phyloP scores from a whole-genome alignment of 2,329 filamentous ascomycete species.

The Lecanicillium sp. region DNA sequence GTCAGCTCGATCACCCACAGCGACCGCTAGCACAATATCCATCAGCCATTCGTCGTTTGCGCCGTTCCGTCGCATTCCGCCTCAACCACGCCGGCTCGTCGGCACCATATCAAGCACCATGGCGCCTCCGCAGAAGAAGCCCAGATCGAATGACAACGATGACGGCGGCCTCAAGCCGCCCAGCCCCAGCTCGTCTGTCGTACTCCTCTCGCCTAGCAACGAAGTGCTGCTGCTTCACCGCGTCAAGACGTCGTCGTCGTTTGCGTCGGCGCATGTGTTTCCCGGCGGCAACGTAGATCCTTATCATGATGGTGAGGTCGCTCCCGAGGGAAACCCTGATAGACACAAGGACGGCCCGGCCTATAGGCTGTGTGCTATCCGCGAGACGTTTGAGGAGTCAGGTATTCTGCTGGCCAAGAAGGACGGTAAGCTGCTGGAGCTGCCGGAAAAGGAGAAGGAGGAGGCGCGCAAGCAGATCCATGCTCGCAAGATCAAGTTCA shows the following conservation, averaged over 20 bases:
- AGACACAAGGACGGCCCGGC: conserved; percentile 63
- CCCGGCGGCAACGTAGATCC: conserved; percentile 79
- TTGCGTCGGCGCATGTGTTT: conserved; percentile 90
- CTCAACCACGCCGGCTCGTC: conserved; percentile 1
- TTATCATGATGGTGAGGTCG: conserved; percentile 62
- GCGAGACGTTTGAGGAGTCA: conserved; percentile 93
- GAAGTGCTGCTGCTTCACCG: conserved; percentile 83
- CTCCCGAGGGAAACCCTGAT: conserved; percentile 34
- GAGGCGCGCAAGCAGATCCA: conserved; percentile 63
- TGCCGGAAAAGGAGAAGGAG: conserved; percentile 54
- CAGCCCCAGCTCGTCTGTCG: conserved; percentile 65
- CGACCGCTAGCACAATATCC: background rate
- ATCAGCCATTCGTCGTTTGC: background rate
- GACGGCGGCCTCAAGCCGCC: conserved; percentile 30
- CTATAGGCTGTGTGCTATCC: conserved; percentile 76
- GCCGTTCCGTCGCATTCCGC: conserved; percentile 6
- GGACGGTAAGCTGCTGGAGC: conserved; percentile 49
- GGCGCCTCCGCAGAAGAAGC: background rate
- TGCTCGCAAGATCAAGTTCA: conserved; percentile 55
- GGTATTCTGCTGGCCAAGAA: conserved; percentile 69
- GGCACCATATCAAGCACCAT: background rate
- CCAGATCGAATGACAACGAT: background rate
- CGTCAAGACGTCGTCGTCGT: conserved; percentile 73
- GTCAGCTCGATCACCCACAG: too few species aligned
- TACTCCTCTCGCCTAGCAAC: conserved; percentile 80